Evolutionary conservation across 1,139 yeast species (phyloP).

Genomic region (Yamadazyma membranifaciens): DNA sequence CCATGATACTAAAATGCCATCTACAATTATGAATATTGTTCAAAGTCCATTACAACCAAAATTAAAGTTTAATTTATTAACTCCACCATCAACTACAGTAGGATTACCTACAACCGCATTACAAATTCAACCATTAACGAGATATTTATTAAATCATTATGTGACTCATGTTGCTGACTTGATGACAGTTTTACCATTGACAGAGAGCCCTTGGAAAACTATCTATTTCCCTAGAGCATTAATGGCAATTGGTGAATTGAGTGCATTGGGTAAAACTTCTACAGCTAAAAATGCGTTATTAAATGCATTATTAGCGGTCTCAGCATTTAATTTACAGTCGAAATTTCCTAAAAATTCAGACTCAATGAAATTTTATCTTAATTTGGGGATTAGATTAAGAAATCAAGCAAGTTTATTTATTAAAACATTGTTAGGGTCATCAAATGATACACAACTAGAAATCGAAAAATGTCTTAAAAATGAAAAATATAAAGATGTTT

Average conservation of each 20-base stretch:
- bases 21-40: slow-evolving; percentile 47
- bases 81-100: slow-evolving; percentile 21
- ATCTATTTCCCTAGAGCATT: slow-evolving; percentile 81
- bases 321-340: slow-evolving; percentile 78
- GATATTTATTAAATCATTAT: slow-evolving; percentile 72
- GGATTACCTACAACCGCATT: slow-evolving; percentile 62
- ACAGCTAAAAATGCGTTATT: slow-evolving; percentile 75
- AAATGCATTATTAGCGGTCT: slow-evolving; percentile 77
- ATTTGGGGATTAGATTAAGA: slow-evolving; percentile 70
- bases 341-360: slow-evolving; percentile 60
- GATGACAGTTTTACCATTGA: slow-evolving; percentile 83
- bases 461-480: slow-evolving; percentile 53
- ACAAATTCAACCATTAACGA: slow-evolving; percentile 61
- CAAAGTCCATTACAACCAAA: slow-evolving; percentile 46
- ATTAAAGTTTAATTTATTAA: slow-evolving; percentile 35
- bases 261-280: slow-evolving; percentile 71
- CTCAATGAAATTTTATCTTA: slow-evolving; percentile 67
- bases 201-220: slow-evolving; percentile 85
- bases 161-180: slow-evolving; percentile 79
- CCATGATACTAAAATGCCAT: slow-evolving; percentile 40
- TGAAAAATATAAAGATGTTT: slow-evolving; percentile 80
- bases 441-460: slow-evolving; percentile 33
- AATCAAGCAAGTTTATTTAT: slow-evolving; percentile 73
- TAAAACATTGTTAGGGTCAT: slow-evolving; percentile 42
- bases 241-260: slow-evolving; percentile 77